Evolutionary conservation across 2,329 filamentous ascomycete genomes (phyloP).

Genomic region (Bertia moriformis): DNA sequence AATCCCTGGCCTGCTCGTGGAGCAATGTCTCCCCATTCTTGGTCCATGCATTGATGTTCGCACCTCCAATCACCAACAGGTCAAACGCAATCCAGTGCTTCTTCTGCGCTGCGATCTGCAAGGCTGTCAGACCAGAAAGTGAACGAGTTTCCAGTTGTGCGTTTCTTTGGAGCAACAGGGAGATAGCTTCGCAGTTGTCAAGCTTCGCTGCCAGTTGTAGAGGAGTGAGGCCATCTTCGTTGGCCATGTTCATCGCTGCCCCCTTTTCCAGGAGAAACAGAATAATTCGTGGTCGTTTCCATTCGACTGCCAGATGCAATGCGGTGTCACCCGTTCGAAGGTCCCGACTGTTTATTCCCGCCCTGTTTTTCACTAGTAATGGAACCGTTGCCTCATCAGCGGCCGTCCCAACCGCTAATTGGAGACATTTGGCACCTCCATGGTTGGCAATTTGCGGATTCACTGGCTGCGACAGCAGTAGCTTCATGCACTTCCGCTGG

Average conservation of each 20-base stretch:
- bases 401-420: constrained; percentile 12
- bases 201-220: constrained; percentile 12
- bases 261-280: constrained; percentile 13
- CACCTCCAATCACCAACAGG: constrained; percentile 12
- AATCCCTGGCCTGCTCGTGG: constrained; percentile 10
- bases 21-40: constrained; percentile 12
- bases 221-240: constrained; percentile 11
- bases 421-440: constrained; percentile 9
- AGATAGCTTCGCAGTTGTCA: constrained; percentile 14
- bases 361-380: constrained; percentile 11
- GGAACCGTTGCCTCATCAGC: constrained; percentile 13
- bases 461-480: constrained; percentile 6
- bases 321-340: constrained; percentile 10
- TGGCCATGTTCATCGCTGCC: constrained; percentile 5
- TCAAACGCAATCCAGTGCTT: constrained; percentile 14
- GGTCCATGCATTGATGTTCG: constrained; percentile 14
- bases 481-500: constrained; percentile 11
- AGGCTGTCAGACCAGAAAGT: constrained; percentile 8
- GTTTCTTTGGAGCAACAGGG: constrained; percentile 11
- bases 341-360: constrained; percentile 11
- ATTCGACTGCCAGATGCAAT: constrained; percentile 12
- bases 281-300: constrained; percentile 10
- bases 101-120: constrained; percentile 11
- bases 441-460: constrained; percentile 7
- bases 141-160: constrained; percentile 11